Evolutionary conservation across 257 asterid species (phyloP), one percentile per base, ranked within the genome.

Genomic region (Fraxinus cuspidata): DNA sequence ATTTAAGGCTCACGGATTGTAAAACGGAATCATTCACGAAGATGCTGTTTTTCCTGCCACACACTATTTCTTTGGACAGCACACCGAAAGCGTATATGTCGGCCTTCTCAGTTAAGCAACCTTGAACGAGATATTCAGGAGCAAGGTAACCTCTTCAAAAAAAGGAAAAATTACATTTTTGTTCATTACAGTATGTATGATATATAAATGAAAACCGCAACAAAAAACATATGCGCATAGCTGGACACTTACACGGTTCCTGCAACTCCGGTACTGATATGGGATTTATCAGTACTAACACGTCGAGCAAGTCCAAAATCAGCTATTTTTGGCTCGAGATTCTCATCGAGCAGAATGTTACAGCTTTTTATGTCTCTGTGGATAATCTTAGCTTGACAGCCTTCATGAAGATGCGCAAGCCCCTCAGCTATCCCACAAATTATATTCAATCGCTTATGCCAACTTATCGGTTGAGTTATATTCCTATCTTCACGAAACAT

Each of bases 51-150:
- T 86, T 93, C 78, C 97, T 91, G 18, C 92, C 93, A 19, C 93
- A 86, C 29, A 89, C 80, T 18, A 91, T 84, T 81, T 95, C 97
- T 74, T 92, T 93, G 81, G 91, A 92, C 78, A 95, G 75, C 71
- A 95, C 96, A 0, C 99, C 99, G 1, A 74, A 95, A 35, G 97
- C 91, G 42, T 90, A 95, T 21, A 92, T 90, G 31, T 95, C 97
- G 0, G 98, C 99, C 83, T 92, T 92, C 88, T 95, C 99, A 3
- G 98, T 95, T 16, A 95, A 87, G 74, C 93, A 97, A 64, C 99
- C 97, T 84, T 90, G 89, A 8, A 91, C 95, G 37, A 94, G 86
- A 84, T 94, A 94, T 80, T 92, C 99, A 5, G 99, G 97, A 56
- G 97, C 99, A 97, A 92, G 93, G 67, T 95, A 95, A 27, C 99